phyloP scores from a whole-genome alignment of 805 yeast species.

The Sporopachydermia lactativora region DNA sequence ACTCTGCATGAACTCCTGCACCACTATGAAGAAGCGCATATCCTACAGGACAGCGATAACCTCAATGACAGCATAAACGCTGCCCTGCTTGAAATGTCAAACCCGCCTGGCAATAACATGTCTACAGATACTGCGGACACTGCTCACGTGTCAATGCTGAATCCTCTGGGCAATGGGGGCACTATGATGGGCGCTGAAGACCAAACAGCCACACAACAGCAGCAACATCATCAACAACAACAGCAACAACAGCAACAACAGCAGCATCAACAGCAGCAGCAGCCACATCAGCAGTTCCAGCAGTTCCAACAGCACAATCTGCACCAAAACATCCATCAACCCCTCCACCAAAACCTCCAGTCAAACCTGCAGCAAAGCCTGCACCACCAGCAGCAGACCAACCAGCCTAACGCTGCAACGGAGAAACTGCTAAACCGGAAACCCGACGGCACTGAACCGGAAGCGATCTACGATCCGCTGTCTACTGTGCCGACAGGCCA shows the following conservation, averaged over 20 bases:
- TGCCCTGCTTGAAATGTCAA: conserved; percentile 28
- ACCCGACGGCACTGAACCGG: neutral
- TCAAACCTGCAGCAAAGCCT: too few relatives aligned
- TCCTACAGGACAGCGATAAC: conserved; percentile 23
- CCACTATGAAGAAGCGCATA: conserved; percentile 95
- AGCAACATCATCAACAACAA: neutral
- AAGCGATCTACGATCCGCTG: neutral
- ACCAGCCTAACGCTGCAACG: neutral
- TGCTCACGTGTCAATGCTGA: neutral
- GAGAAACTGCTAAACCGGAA: neutral
- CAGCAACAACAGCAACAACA: neutral
- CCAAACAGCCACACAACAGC: neutral
- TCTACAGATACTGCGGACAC: neutral
- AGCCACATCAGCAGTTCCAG: too few relatives aligned
- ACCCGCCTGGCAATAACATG: conserved; percentile 9
- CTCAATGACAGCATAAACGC: conserved; percentile 9
- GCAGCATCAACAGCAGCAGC: too few relatives aligned
- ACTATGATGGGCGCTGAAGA: neutral
- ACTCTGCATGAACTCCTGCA: conserved; percentile 85
- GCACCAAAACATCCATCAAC: neutral
- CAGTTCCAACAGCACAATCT: too few relatives aligned
- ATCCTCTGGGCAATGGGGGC: neutral
- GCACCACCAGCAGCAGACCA: too few relatives aligned
- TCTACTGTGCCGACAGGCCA: neutral
- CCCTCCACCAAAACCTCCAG: neutral